Evolutionary conservation across 768 basidiomycete genomes (phyloP), one percentile per base, ranked within the genome.

Genomic region (Pleurotus djamor): DNA sequence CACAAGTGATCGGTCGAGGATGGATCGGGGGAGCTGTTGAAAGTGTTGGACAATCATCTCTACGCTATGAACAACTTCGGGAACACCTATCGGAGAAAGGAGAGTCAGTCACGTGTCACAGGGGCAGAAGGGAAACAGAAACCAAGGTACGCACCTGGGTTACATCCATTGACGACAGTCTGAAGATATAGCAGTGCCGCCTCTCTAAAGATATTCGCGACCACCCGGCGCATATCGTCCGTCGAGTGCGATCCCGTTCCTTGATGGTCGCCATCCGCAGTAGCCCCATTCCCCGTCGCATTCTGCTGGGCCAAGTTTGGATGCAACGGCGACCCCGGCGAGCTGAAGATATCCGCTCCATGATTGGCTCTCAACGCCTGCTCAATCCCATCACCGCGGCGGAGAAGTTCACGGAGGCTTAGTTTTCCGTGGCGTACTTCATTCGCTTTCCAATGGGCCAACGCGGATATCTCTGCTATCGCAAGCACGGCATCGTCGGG

Each of bases 401-500:
- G 79, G 59, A 93, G 80, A 36, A 94, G 81, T 64, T 92, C 90
- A 60, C 87, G 83, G 70, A 83, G 80, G 71, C 89, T 92, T 60
- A 94, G 76, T 37, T 83, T 81, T 47, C 86, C 86, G 59, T 85
- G 85, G 54, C 78, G 82, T 58, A 79, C 74, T 68, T 92, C 85
- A 51, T 79, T 76, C 21, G 76, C 70, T 71, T 92, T 92, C 91
- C 92, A 93, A 64, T 85, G 81, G 4, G 88, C 83, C 34, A 94
- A 80, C 5, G 80, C 78, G n/a, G 87, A 85, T 17, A 83, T 79
- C 67, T 93, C 90, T 21, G 86, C 90, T 60, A 93, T 81, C 38
- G 85, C 88, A 60, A 92, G 81, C 68, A 93, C 72, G 7, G 84
- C 87, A 65, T 88, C 88, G 65, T 94, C 89, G 2, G 91, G 86